These are phyloP conservation scores for Solanum hybrid DNA, from an alignment of 305 asterid genomes.

Conservation along the genomic window DNA sequence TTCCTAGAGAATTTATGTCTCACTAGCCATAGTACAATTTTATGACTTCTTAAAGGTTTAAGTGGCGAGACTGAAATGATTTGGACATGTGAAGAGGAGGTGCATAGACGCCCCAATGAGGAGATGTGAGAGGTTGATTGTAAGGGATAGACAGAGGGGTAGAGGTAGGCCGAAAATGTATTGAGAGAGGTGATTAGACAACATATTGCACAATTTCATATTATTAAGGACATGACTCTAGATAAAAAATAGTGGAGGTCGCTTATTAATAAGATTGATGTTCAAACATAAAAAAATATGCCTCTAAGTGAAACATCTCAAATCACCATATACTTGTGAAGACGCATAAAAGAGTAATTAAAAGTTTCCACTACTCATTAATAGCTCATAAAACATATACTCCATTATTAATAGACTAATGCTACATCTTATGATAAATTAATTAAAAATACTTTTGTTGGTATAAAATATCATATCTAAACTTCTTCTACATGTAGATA, in stretches of 20 bases:
- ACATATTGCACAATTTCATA: background rate
- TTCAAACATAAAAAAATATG: background rate
- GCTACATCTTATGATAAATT: background rate
- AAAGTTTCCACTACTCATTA: background rate
- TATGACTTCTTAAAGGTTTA: background rate
- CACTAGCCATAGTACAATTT: background rate
- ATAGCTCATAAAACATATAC: background rate
- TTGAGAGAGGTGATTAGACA: background rate
- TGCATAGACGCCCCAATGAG: background rate
- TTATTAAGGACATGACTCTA: background rate
- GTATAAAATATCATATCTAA: background rate
- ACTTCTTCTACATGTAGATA: background rate
- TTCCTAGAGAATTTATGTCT: background rate
- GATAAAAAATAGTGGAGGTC: background rate
- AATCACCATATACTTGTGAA: too few relatives aligned
- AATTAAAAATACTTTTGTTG: background rate
- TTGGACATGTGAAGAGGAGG: background rate
- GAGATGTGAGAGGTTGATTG: background rate
- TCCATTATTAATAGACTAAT: background rate
- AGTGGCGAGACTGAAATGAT: background rate
- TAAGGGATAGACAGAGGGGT: background rate
- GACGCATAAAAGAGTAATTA: background rate
- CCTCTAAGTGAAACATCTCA: background rate
- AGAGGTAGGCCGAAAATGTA: background rate
- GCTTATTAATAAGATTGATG: background rate